Evolutionary conservation across 2,329 filamentous ascomycete genomes (phyloP), one percentile per base, ranked within the genome.

Genomic region (Aspergillus sclerotialis): DNA sequence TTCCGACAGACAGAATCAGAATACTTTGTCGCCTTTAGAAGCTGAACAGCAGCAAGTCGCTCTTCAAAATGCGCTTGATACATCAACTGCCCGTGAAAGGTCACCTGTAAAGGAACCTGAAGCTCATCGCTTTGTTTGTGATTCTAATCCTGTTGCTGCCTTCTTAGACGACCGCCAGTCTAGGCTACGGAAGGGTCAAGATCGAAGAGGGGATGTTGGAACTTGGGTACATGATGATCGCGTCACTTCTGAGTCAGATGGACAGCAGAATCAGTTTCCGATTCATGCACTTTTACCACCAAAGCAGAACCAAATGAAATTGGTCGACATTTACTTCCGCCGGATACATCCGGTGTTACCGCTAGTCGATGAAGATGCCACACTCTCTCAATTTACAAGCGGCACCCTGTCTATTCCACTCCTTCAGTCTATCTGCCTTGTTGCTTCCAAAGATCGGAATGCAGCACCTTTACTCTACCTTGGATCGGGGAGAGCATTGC

Each of bases 311-410:
- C 49, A 56, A 23, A 44, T 52, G 32, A 45, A 33, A 2, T 35
- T 60, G 28, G 30, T 58, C 16, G 42, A 52, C 3, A 55, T 55
- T 4, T 58, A 54, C 32, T 53, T 60, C 28, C 39, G 45, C 18
- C 51, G 49, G 12, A 48, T 58, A 18, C 49, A 58, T 31, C 51
- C 54, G 4, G 29, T 58, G 5, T 28, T 59, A 3, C 54, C 56
- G 3, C 34, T 58, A 9, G 26, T 59, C 7, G 43, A 58, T n/a
- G 47, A 54, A 17, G 30, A 42, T 4, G 44, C 46, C 11, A 40
- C 53, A 3, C 43, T 46, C 6, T 23, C 10, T 3, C 45, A 52
- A 23, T 48, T 49, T n/a, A 39, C 35, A 11, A 43, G 42, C 12
- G 47, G 44, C 1, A 38, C 32, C 11, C 39, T 46, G 12, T 47